Evolutionary conservation across 78 protist species (phyloP).

Genomic region (Cyanophora paradoxa): DNA sequence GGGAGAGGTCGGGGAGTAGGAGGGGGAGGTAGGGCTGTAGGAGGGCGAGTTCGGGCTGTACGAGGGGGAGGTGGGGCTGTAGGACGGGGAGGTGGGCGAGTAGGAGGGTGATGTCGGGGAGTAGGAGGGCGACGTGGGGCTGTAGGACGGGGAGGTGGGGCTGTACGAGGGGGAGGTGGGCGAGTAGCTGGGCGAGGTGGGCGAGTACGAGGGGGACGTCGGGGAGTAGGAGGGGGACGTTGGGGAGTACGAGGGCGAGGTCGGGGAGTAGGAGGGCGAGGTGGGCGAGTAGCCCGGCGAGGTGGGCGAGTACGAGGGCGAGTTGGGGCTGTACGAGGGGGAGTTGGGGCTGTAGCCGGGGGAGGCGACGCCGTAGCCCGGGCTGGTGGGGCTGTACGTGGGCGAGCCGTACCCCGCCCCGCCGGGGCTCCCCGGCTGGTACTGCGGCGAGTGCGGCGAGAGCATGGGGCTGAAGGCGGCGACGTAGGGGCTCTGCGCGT

Average conservation of each 20-base stretch:
- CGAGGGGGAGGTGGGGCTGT: slow-evolving; percentile 47
- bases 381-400: slow-evolving; percentile 7
- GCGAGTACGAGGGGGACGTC: slow-evolving; percentile 44
- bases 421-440: slow-evolving; percentile 15
- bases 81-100: slow-evolving; percentile 70
- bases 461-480: neutral
- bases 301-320: slow-evolving; percentile 69
- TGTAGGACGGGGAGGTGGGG: slow-evolving; percentile 49
- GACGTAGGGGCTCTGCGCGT: too few relatives aligned
- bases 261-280: slow-evolving; percentile 41
- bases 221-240: slow-evolving; percentile 64
- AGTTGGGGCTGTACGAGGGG: slow-evolving; percentile 54
- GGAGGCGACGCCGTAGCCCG: slow-evolving; percentile 33
- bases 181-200: slow-evolving; percentile 65
- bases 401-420: too few relatives aligned
- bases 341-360: slow-evolving; percentile 48
- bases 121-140: slow-evolving; percentile 48
- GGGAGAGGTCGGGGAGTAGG: slow-evolving; percentile 55
- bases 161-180: slow-evolving; percentile 65
- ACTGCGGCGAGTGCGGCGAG: slow-evolving; percentile 13
- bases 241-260: slow-evolving; percentile 62
- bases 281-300: slow-evolving; percentile 53
- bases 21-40: slow-evolving; percentile 84
- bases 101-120: slow-evolving; percentile 52
- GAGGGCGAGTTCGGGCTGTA: slow-evolving; percentile 38